Conservation (phyloP, 1,284 basidiomycete genomes). For the Volvariella surrecta region DNA sequence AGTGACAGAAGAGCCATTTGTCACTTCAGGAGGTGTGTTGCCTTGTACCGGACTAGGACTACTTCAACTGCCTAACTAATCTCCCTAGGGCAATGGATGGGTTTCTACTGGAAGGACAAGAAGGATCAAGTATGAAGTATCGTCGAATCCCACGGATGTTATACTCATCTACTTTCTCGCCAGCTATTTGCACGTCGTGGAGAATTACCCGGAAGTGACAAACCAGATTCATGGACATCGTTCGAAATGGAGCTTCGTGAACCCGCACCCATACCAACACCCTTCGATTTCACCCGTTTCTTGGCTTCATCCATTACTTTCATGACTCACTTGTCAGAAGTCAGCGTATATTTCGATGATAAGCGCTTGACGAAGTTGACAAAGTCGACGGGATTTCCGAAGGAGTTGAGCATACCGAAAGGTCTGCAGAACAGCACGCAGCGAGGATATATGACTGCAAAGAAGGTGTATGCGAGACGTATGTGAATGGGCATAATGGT, state of each 20-base stretch:
- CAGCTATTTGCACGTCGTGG: conserved; percentile 78
- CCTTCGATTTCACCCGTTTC: conserved; percentile 86
- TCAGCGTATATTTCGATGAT: conserved; percentile 78
- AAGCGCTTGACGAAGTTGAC: conserved; percentile 67
- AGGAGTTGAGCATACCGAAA: conserved; percentile 48
- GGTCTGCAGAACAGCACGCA: conserved; percentile 39
- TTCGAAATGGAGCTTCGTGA: conserved; percentile 91
- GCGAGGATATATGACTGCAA: conserved; percentile 59
- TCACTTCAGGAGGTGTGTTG: conserved; percentile 69
- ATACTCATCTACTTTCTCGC: conserved; percentile 1
- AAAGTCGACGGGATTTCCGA: conserved; percentile 58
- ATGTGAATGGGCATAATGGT: conserved; percentile 16
- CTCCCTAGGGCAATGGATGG: conserved; percentile 79
- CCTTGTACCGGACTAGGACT: neutral
- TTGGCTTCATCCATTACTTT: conserved; percentile 92
- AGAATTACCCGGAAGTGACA: conserved; percentile 37
- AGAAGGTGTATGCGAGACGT: conserved; percentile 59
- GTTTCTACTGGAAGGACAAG: conserved; percentile 94
- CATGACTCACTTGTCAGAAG: conserved; percentile 74
- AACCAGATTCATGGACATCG: conserved; percentile 61
- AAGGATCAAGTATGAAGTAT: conserved; percentile 58
- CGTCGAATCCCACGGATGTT: neutral
- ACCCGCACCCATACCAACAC: conserved; percentile 71
- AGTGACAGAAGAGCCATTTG: conserved; percentile 89
- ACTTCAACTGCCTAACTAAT: conserved; percentile 4